Evolutionary conservation across 2,329 filamentous ascomycete genomes (phyloP), one percentile per base, ranked within the genome.

Genomic region (Periglandula ipomoeae): DNA sequence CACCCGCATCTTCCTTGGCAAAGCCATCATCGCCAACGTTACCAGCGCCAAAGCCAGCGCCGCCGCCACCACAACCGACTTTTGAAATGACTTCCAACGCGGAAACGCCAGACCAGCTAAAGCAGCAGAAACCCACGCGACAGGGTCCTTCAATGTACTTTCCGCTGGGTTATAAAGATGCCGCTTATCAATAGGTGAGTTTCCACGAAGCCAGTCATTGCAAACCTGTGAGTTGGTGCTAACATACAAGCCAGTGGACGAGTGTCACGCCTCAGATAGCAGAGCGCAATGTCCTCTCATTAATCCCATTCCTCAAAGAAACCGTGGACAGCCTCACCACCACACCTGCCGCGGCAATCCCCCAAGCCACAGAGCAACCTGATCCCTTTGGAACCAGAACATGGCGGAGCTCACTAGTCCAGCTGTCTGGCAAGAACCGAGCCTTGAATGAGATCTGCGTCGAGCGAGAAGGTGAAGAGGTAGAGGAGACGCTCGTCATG

Each of bases 371-470:
- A 44, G 73, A 67, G 26, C 74, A 72, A 52, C 77, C 75, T 46
- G 89, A 97, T 59, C 90, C 90, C 0, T 84, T 88, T 58, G 93
- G 93, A 9, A 86, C 87, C 22, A 80, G 93, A 54, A 75, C 84
- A 64, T 97, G 93, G 89, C 80, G 84, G 54, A 89, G 88, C 30
- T 83, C 85, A 52, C 84, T 96, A 73, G 87, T 98, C 10, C 71
- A 84, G 54, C 73, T 98, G 49, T 82, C 84, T 15, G 93, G 93
- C 47, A 93, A 89, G 65, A 82, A 95, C 63, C 81, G 93, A 44
- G 86, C 84, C 3, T 67, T 98, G 53, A 97, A 98, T 62, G 93
- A 98, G 62, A 93, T 96, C 65, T 89, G 87, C 1, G 81, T 98
- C 2, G 88, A 95, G 69, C 78, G 90, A 44, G 70, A 89, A 1